Evolutionary conservation across 345 rosid species (phyloP).

Genomic region (Angophora floribunda): DNA sequence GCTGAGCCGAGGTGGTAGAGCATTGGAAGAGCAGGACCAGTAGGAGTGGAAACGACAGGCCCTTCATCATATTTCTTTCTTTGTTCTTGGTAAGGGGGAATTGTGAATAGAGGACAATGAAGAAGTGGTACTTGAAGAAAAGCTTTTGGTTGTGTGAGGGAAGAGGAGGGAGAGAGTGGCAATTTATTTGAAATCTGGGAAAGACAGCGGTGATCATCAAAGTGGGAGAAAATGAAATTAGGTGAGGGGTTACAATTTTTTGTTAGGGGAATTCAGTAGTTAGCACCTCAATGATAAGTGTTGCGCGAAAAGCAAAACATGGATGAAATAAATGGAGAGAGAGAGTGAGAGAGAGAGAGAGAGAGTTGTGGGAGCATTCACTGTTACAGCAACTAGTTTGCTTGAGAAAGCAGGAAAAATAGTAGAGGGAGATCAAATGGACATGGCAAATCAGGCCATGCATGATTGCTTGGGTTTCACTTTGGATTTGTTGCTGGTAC

Average conservation of each 20-base stretch:
- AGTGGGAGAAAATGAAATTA: background rate
- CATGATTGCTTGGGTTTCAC: slow-evolving; percentile 21
- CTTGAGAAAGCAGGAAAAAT: slow-evolving; percentile 33
- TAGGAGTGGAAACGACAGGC: background rate
- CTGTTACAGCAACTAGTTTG: slow-evolving; percentile 34
- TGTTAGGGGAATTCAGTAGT: slow-evolving; percentile 5
- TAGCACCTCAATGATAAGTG: slow-evolving; percentile 2
- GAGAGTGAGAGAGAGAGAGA: background rate
- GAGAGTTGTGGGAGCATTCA: background rate
- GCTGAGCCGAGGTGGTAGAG: slow-evolving; percentile 7
- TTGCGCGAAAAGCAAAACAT: background rate
- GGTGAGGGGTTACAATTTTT: slow-evolving; percentile 10
- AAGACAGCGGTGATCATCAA: background rate
- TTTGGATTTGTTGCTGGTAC: background rate
- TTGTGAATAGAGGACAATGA: background rate
- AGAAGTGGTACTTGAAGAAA: background rate
- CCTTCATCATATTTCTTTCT: background rate
- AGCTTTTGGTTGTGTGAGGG: background rate
- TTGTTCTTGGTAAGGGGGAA: background rate
- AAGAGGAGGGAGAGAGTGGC: background rate
- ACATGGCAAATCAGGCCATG: slow-evolving; percentile 6
- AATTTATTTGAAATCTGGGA: background rate
- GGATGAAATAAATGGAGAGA: background rate
- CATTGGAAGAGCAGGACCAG: slow-evolving; percentile 5
- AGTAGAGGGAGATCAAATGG: slow-evolving; percentile 15